Conservation (phyloP, 2,329 filamentous ascomycete species). For the Diaporthe aspalathi region DNA sequence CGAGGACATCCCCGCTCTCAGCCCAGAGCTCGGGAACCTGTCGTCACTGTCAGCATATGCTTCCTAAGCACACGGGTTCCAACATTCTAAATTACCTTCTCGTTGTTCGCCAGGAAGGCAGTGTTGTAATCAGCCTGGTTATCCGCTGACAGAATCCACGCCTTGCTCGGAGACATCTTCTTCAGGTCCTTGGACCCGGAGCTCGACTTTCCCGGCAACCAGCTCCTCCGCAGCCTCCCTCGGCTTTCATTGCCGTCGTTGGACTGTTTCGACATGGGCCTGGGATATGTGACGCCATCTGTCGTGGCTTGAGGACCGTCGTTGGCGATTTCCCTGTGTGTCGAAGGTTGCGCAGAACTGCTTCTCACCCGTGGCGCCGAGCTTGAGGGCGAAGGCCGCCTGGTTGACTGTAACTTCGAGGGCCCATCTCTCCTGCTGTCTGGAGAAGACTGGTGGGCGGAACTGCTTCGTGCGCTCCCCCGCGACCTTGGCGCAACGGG, state of each 20-base stretch:
- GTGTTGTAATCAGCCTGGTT: slow-evolving; percentile 67
- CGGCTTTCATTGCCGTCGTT: slow-evolving; percentile 50
- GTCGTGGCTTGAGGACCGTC: slow-evolving; percentile 46
- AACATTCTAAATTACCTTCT: slow-evolving; percentile 58
- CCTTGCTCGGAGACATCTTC: slow-evolving; percentile 43
- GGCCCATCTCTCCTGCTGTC: slow-evolving; percentile 40
- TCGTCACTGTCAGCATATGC: slow-evolving; percentile 34
- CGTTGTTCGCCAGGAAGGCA: slow-evolving; percentile 61
- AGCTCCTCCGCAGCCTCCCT: slow-evolving; percentile 63
- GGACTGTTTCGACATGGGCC: slow-evolving; percentile 49
- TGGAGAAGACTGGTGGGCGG: slow-evolving; percentile 32
- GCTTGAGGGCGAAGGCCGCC: slow-evolving; percentile 49
- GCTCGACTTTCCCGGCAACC: slow-evolving; percentile 65
- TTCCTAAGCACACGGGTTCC: background rate
- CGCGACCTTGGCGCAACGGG: slow-evolving; percentile 12
- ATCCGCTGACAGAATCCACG: slow-evolving; percentile 68
- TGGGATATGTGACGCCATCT: slow-evolving; percentile 45
- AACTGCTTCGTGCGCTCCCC: slow-evolving; percentile 23
- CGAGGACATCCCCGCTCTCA: slow-evolving; percentile 66
- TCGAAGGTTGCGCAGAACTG: slow-evolving; percentile 59
- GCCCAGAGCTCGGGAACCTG: slow-evolving; percentile 76
- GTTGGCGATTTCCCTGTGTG: slow-evolving; percentile 45
- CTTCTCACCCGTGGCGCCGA: slow-evolving; percentile 54
- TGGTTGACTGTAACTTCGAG: slow-evolving; percentile 40
- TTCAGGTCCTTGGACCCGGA: slow-evolving; percentile 58